These are phyloP conservation scores for carrot (Daucus carota) DNA, from an alignment of 129 eudicot species.

Conservation along the genomic window DNA sequence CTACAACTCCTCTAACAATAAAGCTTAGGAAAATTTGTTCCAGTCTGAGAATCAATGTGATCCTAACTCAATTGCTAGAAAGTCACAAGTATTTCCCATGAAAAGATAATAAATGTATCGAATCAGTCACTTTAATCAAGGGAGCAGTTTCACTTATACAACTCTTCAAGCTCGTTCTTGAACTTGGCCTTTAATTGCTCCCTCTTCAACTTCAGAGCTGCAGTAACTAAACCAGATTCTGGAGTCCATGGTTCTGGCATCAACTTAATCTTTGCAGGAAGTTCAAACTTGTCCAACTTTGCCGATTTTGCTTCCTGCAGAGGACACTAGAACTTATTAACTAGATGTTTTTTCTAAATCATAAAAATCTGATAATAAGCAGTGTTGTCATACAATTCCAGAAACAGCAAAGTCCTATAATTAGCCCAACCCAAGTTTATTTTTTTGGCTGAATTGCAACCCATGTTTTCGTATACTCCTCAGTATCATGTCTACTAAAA, in stretches of 20 bases:
- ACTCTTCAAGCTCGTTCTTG: conserved; percentile 51
- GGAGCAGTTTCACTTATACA: conserved; percentile 39
- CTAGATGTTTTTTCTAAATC: not conserved
- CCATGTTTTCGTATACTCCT: not conserved
- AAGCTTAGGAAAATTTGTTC: not conserved
- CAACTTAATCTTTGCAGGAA: conserved; percentile 80
- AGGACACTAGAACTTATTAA: not conserved
- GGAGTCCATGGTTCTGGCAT: conserved; percentile 91
- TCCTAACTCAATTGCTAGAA: not conserved
- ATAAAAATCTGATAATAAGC: not conserved
- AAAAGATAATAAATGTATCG: not conserved
- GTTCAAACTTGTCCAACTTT: conserved; percentile 81
- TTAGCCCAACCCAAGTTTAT: not conserved
- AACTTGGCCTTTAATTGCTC: conserved; percentile 71
- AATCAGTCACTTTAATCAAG: not conserved
- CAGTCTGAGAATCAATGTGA: not conserved
- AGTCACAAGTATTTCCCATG: not conserved
- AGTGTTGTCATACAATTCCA: not conserved
- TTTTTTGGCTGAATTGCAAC: not conserved
- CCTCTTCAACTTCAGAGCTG: conserved; percentile 86
- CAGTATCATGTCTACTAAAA: not conserved
- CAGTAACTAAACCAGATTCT: conserved; percentile 90
- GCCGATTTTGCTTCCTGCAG: conserved; percentile 71
- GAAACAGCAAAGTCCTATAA: not conserved
- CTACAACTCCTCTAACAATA: not conserved